These are phyloP conservation scores for Phytophthora fragariaefolia DNA, from an alignment of 352 stramenopile species.

Conservation along the genomic window DNA sequence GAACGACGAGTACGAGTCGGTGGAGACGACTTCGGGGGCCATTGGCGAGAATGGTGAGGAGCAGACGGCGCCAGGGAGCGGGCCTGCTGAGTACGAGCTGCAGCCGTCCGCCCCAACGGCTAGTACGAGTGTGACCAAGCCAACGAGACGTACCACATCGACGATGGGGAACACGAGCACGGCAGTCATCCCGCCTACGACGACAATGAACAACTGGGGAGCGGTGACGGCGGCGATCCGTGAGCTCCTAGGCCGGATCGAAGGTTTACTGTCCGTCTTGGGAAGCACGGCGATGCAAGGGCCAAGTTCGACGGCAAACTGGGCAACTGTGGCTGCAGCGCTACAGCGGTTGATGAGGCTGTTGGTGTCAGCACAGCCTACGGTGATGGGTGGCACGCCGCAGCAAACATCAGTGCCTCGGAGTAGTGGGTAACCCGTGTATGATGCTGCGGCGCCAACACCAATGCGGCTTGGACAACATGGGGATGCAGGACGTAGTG, in stretches of 20 bases:
- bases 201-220: background rate
- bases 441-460: background rate
- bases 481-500: background rate
- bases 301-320: background rate
- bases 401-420: background rate
- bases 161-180: background rate
- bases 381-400: background rate
- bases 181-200: background rate
- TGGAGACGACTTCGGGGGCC: background rate
- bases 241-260: too few species aligned
- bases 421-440: background rate
- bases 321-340: background rate
- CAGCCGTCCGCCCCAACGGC: background rate
- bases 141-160: background rate
- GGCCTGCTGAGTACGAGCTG: too few species aligned
- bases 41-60: background rate
- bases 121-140: background rate
- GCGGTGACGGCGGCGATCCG: background rate
- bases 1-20: background rate
- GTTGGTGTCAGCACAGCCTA: background rate
- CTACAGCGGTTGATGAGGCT: background rate
- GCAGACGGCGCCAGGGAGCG: background rate
- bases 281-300: background rate
- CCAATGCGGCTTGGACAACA: background rate
- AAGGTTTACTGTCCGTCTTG: background rate